Base-by-base conservation (phyloP, 345 rosid genomes). In the Kandelia obovata region DNA sequence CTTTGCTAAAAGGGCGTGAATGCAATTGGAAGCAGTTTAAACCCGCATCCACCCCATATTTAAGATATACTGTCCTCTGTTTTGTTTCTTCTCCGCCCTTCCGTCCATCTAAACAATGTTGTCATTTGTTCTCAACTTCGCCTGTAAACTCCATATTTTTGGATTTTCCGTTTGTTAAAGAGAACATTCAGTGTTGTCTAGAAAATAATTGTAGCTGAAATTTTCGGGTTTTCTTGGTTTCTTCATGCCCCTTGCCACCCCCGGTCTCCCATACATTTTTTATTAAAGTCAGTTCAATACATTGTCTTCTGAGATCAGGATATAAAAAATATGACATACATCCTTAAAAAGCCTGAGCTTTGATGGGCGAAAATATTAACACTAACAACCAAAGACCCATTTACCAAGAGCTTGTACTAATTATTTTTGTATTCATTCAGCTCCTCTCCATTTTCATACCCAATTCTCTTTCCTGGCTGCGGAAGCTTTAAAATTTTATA, bases 1-100 rank as follows among this genome's bases (percentile, higher is more conserved):
- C 75, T 75, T 81, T 51, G 90, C 96, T 58, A 91, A 93, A 78
- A 87, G 94, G 68, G 94, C 89, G 52, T 91, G 86, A 91, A 15
- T 51, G 57, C 60, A 6, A n/a, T 32, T 15, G 39, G 55, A 66
- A 27, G 46, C 62, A 20, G 43, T 34, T 61, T 47, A 49, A 49
- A 47, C 20, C 17, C 8, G 25, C 64, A 37, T 65, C 60, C 64
- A n/a, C 49, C n/a, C 57, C 7, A 23, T 37, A 46, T 65, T 64
- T 19, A n/a, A 23, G 61, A 1, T 64, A 35, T 39, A 32, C 28
- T 51, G 17, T 56, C 66, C 10, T 8, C 25, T 25, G 25, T 23
- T 23, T 25, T 35, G 9, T 53, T 56, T 58, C 31, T 20, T 34
- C 43, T 21, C 27, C 1, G 19, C 30, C 61, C 37, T 28, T 17